A percentile compares a stretch with the other conserved stretches of the same genome.
These are phyloP conservation scores for Isatis lusitanica DNA, from an alignment of 441 rosid genomes.

Conservation along the genomic window DNA sequence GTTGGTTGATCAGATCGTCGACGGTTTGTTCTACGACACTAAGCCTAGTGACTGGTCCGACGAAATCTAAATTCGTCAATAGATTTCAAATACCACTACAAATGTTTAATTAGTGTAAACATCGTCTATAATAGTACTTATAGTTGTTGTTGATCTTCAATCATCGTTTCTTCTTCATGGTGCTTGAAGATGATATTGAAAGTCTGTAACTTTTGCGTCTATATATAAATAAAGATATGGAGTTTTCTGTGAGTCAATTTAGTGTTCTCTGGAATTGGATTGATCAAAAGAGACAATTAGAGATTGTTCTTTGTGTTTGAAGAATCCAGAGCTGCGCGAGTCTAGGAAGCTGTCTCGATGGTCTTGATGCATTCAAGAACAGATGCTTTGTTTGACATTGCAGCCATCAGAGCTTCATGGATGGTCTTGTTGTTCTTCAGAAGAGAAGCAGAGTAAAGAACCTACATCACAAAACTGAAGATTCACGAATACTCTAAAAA, in stretches of 20 bases:
- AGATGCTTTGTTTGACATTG: constrained; percentile 75
- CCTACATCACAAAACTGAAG: constrained; percentile 41
- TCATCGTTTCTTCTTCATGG: constrained; percentile 25
- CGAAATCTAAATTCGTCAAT: constrained; percentile 38
- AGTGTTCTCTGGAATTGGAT: background rate
- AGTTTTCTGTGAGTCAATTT: background rate
- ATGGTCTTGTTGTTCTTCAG: constrained; percentile 64
- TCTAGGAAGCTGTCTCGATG: constrained; percentile 63
- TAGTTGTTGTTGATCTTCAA: constrained; percentile 1
- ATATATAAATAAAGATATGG: constrained; percentile 4
- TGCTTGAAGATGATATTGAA: constrained; percentile 26
- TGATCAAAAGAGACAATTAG: background rate
- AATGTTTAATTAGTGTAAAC: constrained; percentile 21
- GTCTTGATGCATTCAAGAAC: constrained; percentile 75
- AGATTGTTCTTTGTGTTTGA: constrained; percentile 1
- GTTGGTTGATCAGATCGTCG: constrained; percentile 74
- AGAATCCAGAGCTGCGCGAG: background rate
- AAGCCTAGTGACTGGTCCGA: constrained; percentile 68
- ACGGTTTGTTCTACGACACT: constrained; percentile 78
- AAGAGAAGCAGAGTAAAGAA: constrained; percentile 72
- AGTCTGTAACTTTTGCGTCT: constrained; percentile 23
- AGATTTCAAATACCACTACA: background rate
- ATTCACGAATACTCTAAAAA: background rate
- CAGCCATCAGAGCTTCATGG: constrained; percentile 74
- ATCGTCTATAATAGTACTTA: background rate